Evolutionary conservation across 192 early-diverging fungal species (phyloP), one percentile per base, ranked within the genome.

Genomic region (Globomyces pollinis-pini): DNA sequence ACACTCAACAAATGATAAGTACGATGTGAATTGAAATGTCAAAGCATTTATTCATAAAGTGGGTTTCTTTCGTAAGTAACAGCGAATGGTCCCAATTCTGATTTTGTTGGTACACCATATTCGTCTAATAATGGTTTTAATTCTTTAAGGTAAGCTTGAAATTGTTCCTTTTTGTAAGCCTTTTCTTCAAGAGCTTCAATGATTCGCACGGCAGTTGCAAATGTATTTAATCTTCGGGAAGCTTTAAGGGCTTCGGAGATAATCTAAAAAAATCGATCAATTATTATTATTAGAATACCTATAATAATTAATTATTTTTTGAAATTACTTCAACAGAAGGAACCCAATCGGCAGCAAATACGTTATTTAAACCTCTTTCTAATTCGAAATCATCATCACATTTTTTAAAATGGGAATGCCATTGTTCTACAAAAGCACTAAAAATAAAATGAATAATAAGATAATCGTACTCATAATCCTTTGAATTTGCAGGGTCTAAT

Each of bases 361-460:
- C 87, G 74, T 99, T 93, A 84, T 96, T 97, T 68, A 99, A 79
- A 28, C 94, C 93, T 63, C 93, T 85, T 81, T 96, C 91, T 38
- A 99, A 83, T 80, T 99, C 96, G 74, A 95, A 96, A 64, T 89
- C 83, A 77, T 99, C 94, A 50, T 86, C 86, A 34, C 32, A 54
- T 2, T 41, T 62, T 50, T 66, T 47, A 44, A 81, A 81, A 72
- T 81, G 79, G 31, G 43, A 7, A 45, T 61, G 60, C 79, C 79
- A 81, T 49, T 73, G 66, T 20, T 58, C 34, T 33, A 81, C 79
- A 68, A 72, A 81, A 43, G 49, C 64, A n/a, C n/a, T n/a, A n/a
- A n/a, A n/a, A n/a, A n/a, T n/a, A n/a, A n/a, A n/a, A n/a, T n/a
- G n/a, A n/a, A n/a, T n/a, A n/a, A n/a, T n/a, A n/a, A n/a, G n/a